Evolutionary conservation across 2,329 filamentous ascomycete species (phyloP).

Genomic region (Rutstroemia sp.): DNA sequence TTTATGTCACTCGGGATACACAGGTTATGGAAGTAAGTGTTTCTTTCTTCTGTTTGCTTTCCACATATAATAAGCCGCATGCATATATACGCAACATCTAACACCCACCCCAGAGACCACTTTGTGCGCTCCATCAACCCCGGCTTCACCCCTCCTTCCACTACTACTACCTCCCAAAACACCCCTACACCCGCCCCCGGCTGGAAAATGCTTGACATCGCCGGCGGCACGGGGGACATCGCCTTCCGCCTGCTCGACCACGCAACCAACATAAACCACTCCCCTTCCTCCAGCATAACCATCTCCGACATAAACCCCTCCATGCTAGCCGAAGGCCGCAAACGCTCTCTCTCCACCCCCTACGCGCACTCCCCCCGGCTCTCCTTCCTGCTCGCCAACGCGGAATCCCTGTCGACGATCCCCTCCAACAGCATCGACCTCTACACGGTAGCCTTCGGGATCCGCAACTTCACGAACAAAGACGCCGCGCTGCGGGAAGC

Average conservation of each 20-base stretch:
- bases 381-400: slow-evolving; percentile 83
- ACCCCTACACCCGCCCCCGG: slow-evolving; percentile 28
- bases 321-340: slow-evolving; percentile 84
- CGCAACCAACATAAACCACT: slow-evolving; percentile 70
- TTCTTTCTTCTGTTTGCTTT: not conserved
- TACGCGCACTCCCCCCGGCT: slow-evolving; percentile 49
- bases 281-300: slow-evolving; percentile 74
- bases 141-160: slow-evolving; percentile 30
- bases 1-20: slow-evolving; percentile 98
- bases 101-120: slow-evolving; percentile 53
- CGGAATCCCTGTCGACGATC: slow-evolving; percentile 64
- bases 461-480: slow-evolving; percentile 94
- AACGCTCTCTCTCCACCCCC: slow-evolving; percentile 58
- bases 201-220: slow-evolving; percentile 85
- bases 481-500: slow-evolving; percentile 76
- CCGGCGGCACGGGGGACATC: slow-evolving; percentile 95
- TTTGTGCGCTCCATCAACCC: slow-evolving; percentile 91
- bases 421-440: slow-evolving; percentile 72
- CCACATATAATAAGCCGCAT: not conserved
- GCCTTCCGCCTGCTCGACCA: slow-evolving; percentile 94
- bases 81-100: not conserved
- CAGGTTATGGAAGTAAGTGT: slow-evolving; percentile 74
- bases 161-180: slow-evolving; percentile 30
- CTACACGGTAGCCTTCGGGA: slow-evolving; percentile 96
- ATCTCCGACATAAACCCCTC: slow-evolving; percentile 94